phyloP scores from a whole-genome alignment of 108 stramenopile genomes.

The Cyclotella baltica region DNA sequence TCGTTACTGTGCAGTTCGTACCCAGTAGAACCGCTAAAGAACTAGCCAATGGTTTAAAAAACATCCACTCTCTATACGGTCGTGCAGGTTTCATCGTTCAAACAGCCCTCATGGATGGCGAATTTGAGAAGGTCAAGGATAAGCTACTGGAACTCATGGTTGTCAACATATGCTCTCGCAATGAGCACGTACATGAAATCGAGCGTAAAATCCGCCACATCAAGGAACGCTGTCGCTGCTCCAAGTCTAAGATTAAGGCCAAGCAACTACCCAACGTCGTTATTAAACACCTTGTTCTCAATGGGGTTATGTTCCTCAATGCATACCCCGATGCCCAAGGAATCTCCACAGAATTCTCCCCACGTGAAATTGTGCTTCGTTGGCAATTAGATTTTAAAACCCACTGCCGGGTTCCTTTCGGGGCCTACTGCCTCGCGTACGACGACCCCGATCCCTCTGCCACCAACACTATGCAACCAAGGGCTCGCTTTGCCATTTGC shows the following conservation, averaged over 20 bases:
- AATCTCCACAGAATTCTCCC: constrained; percentile 28
- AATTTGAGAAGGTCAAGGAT: constrained; percentile 25
- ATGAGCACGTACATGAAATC: constrained; percentile 60
- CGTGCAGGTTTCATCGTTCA: too few relatives aligned
- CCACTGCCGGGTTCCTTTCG: constrained; percentile 3
- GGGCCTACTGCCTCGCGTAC: constrained; percentile 16
- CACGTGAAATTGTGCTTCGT: constrained; percentile 23
- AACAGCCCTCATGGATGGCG: constrained; percentile 31
- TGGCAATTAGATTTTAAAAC: constrained; percentile 7
- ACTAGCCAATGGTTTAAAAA: too few relatives aligned
- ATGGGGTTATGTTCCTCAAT: not conserved
- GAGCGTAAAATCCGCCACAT: constrained; percentile 44
- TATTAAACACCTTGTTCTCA: not conserved
- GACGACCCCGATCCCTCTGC: constrained; percentile 21
- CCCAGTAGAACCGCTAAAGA: too few relatives aligned
- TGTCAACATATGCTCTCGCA: constrained; percentile 18
- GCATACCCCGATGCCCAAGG: constrained; percentile 2
- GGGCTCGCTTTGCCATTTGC: constrained; percentile 11
- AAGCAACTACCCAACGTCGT: not conserved
- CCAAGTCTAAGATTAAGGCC: not conserved
- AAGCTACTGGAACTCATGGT: not conserved
- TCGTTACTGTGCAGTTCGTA: too few relatives aligned
- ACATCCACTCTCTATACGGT: too few relatives aligned
- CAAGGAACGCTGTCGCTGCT: not conserved
- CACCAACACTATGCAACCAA: constrained; percentile 1